phyloP scores from a whole-genome alignment of 225 moss, liverwort and hornwort genomes.

The Polytrichum commune region DNA sequence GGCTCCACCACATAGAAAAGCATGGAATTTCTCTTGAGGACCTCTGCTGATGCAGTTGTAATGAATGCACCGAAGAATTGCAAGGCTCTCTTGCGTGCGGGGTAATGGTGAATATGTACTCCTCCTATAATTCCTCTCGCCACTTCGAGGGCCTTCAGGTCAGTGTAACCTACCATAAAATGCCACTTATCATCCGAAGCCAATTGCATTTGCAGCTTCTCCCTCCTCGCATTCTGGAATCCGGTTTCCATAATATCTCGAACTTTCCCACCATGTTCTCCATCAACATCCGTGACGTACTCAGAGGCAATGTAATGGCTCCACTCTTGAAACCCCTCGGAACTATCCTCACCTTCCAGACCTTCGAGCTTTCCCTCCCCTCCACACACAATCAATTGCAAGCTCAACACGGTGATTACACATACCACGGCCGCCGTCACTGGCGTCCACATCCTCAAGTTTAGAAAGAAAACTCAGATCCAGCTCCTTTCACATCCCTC shows the following conservation, averaged over 20 bases:
- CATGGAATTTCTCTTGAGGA: slow-evolving; percentile 18
- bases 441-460: neutral
- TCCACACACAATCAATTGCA: neutral
- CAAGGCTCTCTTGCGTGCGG: slow-evolving; percentile 24
- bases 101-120: slow-evolving; percentile 30
- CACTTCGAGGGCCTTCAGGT: slow-evolving; percentile 26
- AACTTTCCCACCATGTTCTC: neutral
- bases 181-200: slow-evolving; percentile 49
- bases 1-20: slow-evolving; percentile 40
- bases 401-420: neutral
- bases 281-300: neutral
- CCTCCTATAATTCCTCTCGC: slow-evolving; percentile 22
- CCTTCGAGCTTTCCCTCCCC: neutral
- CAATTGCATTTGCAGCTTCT: slow-evolving; percentile 20
- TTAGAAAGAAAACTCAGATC: no score
- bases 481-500: no score
- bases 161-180: slow-evolving; percentile 43
- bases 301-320: slow-evolving; percentile 5
- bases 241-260: slow-evolving; percentile 3
- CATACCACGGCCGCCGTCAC: neutral
- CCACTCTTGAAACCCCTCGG: slow-evolving; percentile 1
- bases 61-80: slow-evolving; percentile 49
- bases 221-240: neutral
- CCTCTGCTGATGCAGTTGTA: slow-evolving; percentile 19
- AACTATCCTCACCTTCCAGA: neutral